A percentile compares a stretch with the other conserved stretches of the same genome.
These are phyloP conservation scores for Pythium biforme DNA, from an alignment of 352 stramenopile species.

Conservation along the genomic window DNA sequence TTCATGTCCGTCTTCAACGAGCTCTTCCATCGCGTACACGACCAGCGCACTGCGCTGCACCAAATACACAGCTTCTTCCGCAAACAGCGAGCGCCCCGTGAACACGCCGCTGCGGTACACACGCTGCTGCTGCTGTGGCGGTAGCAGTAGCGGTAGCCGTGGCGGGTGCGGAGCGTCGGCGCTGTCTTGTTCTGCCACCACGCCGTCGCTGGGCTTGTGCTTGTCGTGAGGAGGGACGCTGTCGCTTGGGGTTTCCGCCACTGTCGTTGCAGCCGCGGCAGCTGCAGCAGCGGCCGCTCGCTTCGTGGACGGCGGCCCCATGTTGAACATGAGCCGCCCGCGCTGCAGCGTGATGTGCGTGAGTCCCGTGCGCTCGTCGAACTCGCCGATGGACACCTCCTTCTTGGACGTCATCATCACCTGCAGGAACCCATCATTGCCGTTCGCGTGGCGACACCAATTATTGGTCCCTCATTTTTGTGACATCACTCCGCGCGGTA, in stretches of 20 bases:
- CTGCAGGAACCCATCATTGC: background rate
- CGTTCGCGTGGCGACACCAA: background rate
- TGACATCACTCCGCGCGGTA: background rate
- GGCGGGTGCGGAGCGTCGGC: no score
- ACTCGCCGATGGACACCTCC: constrained; percentile 63
- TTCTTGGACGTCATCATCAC: constrained; percentile 22
- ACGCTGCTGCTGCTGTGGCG: background rate
- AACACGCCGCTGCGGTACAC: constrained; percentile 39
- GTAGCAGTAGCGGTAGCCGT: no score
- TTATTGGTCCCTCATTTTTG: background rate
- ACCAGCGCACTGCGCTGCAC: constrained; percentile 47
- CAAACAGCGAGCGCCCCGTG: constrained; percentile 62
- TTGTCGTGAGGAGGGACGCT: no score
- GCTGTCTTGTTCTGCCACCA: background rate
- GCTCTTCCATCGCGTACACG: constrained; percentile 36
- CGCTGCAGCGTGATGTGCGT: constrained; percentile 71
- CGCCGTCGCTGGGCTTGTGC: no score
- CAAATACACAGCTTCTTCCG: constrained; percentile 72
- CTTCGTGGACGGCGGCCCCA: constrained; percentile 54
- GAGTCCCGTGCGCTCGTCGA: constrained; percentile 48
- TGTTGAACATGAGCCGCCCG: constrained; percentile 72
- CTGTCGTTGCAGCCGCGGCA: no score
- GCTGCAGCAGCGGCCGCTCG: constrained; percentile 3
- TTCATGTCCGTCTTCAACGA: background rate
- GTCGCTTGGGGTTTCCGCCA: no score